Conservation (phyloP, 2,329 filamentous ascomycete genomes). For the Botryotinia globosa region DNA sequence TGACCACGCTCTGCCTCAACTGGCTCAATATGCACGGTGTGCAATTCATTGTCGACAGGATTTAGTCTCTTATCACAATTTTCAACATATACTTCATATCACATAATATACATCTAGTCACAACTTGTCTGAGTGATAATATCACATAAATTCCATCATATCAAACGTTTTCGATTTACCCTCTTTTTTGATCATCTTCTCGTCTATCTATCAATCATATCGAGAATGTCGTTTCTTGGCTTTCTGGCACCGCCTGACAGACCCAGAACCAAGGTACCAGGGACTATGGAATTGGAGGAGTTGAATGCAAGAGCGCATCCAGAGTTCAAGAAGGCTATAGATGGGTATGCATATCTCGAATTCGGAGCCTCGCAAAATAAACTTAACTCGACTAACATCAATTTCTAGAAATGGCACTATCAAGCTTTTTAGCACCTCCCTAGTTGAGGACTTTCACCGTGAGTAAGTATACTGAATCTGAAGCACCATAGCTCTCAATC, state of each 20-base stretch:
- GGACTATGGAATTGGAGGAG: neutral
- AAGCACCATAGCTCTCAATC: neutral
- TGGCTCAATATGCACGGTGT: rapidly evolving
- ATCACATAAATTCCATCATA: neutral
- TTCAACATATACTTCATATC: neutral
- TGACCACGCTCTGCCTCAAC: neutral
- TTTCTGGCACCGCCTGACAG: neutral
- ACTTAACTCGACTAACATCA: neutral
- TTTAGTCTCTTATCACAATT: neutral
- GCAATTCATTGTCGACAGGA: neutral
- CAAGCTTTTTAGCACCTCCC: too few relatives aligned
- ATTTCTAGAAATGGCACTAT: neutral
- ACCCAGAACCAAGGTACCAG: neutral
- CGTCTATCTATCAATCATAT: neutral
- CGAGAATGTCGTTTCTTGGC: neutral
- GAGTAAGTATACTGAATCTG: neutral
- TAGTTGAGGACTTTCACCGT: neutral
- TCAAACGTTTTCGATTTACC: neutral
- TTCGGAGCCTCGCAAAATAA: neutral
- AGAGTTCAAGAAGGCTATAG: rapidly evolving
- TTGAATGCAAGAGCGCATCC: neutral
- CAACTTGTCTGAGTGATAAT: neutral
- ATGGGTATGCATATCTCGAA: neutral
- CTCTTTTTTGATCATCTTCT: neutral
- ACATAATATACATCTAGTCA: neutral